Evolutionary conservation across 2,329 filamentous ascomycete species (phyloP).

Genomic region (Davidsoniella virescens): DNA sequence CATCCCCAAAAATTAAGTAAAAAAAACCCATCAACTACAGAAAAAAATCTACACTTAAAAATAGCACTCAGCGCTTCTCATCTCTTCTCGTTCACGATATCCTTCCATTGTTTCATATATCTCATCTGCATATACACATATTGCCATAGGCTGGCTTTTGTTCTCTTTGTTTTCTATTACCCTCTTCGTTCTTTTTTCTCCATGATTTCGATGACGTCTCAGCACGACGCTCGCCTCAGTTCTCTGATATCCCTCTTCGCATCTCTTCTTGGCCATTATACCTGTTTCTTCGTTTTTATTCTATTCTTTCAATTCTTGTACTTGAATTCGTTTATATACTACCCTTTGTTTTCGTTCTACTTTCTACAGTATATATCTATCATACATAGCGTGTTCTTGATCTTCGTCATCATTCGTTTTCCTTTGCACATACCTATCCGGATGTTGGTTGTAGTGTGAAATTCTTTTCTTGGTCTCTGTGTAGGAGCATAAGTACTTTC

Average conservation of each 20-base stretch:
- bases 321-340: neutral
- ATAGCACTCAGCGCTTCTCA: neutral
- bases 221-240: neutral
- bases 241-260: slow-evolving; percentile 5
- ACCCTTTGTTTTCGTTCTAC: too few species aligned
- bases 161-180: slow-evolving; percentile 1
- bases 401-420: too few species aligned
- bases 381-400: too few species aligned
- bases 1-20: slow-evolving; percentile 13
- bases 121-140: neutral
- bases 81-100: neutral
- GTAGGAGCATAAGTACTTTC: neutral
- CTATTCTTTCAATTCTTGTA: neutral
- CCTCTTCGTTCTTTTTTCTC: slow-evolving; percentile 1
- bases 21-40: neutral
- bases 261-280: slow-evolving; percentile 8
- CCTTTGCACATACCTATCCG: neutral
- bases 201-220: slow-evolving; percentile 3
- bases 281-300: slow-evolving; percentile 3
- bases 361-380: neutral
- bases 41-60: neutral
- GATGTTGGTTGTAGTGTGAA: neutral
- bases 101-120: slow-evolving; percentile 1
- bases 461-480: neutral
- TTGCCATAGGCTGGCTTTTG: slow-evolving; percentile 1